These are phyloP conservation scores for Craterostigma plantagineum DNA, from an alignment of 257 asterid species.

Conservation along the genomic window DNA sequence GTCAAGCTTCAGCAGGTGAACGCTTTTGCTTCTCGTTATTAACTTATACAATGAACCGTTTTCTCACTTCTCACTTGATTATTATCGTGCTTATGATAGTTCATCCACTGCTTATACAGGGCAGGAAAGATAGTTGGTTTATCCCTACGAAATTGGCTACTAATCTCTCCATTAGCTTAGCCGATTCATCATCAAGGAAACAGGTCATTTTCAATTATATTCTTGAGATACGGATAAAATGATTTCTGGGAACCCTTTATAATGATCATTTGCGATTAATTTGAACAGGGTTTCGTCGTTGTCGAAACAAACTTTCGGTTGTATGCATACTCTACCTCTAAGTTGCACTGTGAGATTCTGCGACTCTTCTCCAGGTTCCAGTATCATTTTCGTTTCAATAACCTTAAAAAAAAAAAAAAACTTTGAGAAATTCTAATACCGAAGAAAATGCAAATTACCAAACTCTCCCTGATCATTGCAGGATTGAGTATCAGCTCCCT, in stretches of 20 bases:
- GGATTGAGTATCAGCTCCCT: constrained; percentile 95
- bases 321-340: constrained; percentile 87
- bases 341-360: constrained; percentile 76
- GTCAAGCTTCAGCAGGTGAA: constrained; percentile 91
- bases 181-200: constrained; percentile 77
- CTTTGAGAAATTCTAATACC: too few species aligned
- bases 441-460: too few species aligned
- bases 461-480: constrained; percentile 13
- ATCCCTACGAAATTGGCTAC: constrained; percentile 93
- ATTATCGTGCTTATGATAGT: too few species aligned
- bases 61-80: too few species aligned
- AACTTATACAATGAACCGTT: too few species aligned
- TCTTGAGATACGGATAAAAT: too few species aligned
- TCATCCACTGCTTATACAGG: constrained; percentile 41
- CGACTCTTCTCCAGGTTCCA: constrained; percentile 90
- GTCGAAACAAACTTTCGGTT: constrained; percentile 90
- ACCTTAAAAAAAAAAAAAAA: too few species aligned
- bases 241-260: too few species aligned
- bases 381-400: too few species aligned
- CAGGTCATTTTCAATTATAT: constrained; percentile 36
- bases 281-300: constrained; percentile 73
- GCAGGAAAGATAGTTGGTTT: constrained; percentile 89
- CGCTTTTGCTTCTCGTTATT: too few species aligned
- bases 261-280: too few species aligned
- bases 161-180: constrained; percentile 84